phyloP scores from a whole-genome alignment of 176 grass and related monocot species.

The Leersia perrieri region DNA sequence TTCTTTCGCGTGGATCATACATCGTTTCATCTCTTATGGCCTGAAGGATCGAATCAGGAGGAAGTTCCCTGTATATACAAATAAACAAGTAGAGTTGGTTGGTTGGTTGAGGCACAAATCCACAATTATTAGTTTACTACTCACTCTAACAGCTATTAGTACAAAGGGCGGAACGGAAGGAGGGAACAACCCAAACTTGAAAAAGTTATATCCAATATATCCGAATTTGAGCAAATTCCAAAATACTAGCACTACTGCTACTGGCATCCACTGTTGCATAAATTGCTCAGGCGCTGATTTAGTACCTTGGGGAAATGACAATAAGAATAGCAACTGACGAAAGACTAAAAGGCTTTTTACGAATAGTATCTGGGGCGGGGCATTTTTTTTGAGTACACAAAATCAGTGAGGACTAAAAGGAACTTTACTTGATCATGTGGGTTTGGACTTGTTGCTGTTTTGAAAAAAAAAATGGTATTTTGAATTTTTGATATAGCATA shows the following conservation, averaged over 20 bases:
- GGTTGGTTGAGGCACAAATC: constrained; percentile 2
- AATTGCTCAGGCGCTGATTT: background rate
- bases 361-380: background rate
- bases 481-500: background rate
- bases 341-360: background rate
- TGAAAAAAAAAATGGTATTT: background rate
- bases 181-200: background rate
- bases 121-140: too few relatives aligned
- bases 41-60: constrained; percentile 79
- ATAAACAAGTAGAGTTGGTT: constrained; percentile 23
- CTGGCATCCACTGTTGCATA: background rate
- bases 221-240: background rate
- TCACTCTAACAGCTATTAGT: background rate
- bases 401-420: background rate
- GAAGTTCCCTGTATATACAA: constrained; percentile 61
- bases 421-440: background rate
- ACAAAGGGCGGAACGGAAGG: background rate
- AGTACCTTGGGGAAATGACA: background rate
- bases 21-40: constrained; percentile 95
- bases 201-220: background rate
- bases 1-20: constrained; percentile 93
- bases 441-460: background rate
- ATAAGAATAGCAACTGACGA: background rate
- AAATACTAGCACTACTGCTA: background rate
- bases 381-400: background rate